Base-by-base conservation (phyloP, 352 stramenopile species). In the Aphanomyces cochlioides region DNA sequence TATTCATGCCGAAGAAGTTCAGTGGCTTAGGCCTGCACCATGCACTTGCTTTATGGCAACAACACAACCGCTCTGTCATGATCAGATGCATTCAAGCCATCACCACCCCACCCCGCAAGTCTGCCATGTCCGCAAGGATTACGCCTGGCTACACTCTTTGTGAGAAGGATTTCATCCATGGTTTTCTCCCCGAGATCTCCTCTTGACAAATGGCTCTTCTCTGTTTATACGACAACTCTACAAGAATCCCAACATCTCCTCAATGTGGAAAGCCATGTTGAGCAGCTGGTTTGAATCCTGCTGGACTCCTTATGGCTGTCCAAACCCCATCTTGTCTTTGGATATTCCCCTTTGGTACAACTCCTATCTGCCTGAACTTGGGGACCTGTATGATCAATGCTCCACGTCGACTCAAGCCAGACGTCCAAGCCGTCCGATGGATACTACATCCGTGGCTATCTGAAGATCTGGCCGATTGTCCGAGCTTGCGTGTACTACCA, bases 371-470 rank as follows among this genome's bases (percentile, higher is more conserved):
- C 12, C 54, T 37, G 13, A 8, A 17, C 28, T 28, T 15, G 48
- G 8, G 19, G 5, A n/a, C 48, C 6, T 57, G 7, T 40, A 28
- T 12, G 13, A 39, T 5, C 13, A 61, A 7, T 61, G 54, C 54
- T 38, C 21, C 7, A 5, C 5, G n/a, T 7, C 15, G 4, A 10
- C 54, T 12, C 54, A n/a, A 39, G 6, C 54, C 5, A 37, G 8
- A 61, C 7, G 54, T 37, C 19, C 13, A 12, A 40, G 36, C 54
- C 7, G 7, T 61, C 36, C 54, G 54, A 60, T 17, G 54, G 54
- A 13, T 60, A 60, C n/a, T 60, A 60, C 17, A 60, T 60, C 36
- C 54, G 54, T 13, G 54, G 54, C 54, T 60, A 60, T n/a, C 54
- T 60, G 7, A 60, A 60, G 21, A 60, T n/a, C n/a, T n/a, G n/a